Conservation (phyloP, 2,329 filamentous ascomycete species). For the Exophiala bonariae region DNA sequence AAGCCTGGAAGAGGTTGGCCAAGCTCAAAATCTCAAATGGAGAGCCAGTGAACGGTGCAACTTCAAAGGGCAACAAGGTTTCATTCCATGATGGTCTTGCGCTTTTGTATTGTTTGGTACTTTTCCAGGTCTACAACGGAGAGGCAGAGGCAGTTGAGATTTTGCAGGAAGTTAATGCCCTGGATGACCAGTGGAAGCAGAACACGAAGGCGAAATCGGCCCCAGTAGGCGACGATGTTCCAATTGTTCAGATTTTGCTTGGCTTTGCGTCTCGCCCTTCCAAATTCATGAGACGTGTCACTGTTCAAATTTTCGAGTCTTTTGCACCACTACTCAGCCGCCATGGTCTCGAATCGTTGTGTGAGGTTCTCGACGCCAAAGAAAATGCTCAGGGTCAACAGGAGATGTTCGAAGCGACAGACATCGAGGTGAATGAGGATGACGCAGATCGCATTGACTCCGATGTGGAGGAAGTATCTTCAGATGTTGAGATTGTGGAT, state of each 20-base stretch:
- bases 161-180: constrained; percentile 76
- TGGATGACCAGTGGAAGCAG: constrained; percentile 52
- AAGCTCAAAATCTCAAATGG: constrained; percentile 18
- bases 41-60: background rate
- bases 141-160: constrained; percentile 82
- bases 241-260: constrained; percentile 84
- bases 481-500: constrained; percentile 41
- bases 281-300: constrained; percentile 78
- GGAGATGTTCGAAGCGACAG: constrained; percentile 75
- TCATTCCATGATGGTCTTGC: constrained; percentile 65
- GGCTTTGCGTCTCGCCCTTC: constrained; percentile 86
- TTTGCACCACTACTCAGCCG: constrained; percentile 75
- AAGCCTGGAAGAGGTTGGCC: constrained; percentile 42
- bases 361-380: constrained; percentile 68
- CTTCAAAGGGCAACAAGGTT: constrained; percentile 33
- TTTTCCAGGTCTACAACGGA: constrained; percentile 87
- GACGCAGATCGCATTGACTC: constrained; percentile 42
- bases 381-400: constrained; percentile 83
- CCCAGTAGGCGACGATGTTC: constrained; percentile 45
- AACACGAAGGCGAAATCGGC: constrained; percentile 3
- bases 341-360: constrained; percentile 67
- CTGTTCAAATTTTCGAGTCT: constrained; percentile 81
- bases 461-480: constrained; percentile 39
- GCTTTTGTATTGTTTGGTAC: constrained; percentile 77
- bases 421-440: constrained; percentile 58